Percentiles rank a stretch among this genome's conserved stretches.
These are phyloP conservation scores for Cutaneotrichosporon sp. DNA, from an alignment of 1,284 basidiomycete genomes.

Conservation along the genomic window DNA sequence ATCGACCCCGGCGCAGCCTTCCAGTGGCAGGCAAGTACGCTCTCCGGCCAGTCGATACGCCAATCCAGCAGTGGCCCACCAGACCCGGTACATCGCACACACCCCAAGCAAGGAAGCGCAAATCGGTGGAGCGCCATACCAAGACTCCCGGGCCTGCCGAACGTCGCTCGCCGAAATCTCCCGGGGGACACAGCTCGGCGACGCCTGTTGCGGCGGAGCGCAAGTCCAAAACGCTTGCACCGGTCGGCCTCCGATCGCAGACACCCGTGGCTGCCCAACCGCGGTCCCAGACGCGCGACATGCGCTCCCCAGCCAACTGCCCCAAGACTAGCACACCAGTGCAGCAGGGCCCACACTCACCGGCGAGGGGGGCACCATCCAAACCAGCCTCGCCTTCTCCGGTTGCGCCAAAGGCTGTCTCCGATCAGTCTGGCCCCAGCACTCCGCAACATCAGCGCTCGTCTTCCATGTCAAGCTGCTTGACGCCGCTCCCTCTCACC, in stretches of 20 bases:
- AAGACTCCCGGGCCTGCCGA: neutral
- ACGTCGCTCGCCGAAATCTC: neutral
- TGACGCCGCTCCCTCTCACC: conserved; percentile 1
- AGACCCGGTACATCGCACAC: conserved; percentile 7
- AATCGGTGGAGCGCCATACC: neutral
- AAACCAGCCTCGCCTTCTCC: neutral
- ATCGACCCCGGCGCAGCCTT: conserved; percentile 8
- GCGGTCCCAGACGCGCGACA: neutral
- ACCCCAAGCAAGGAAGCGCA: neutral
- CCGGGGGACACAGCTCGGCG: neutral
- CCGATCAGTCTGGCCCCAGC: neutral
- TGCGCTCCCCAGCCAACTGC: neutral
- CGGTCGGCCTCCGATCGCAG: neutral
- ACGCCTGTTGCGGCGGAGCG: neutral
- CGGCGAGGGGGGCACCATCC: neutral
- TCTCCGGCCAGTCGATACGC: conserved; percentile 26
- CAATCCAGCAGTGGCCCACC: conserved; percentile 27
- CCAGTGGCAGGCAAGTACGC: conserved; percentile 24
- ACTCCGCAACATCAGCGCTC: neutral
- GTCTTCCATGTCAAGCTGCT: neutral
- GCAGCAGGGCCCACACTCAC: neutral
- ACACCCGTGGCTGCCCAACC: neutral
- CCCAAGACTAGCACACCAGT: neutral
- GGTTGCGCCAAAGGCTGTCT: neutral
- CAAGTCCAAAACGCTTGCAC: neutral